Evolutionary conservation across 2,329 filamentous ascomycete species (phyloP), one percentile per base, ranked within the genome.

Genomic region (Ilyonectria robusta): DNA sequence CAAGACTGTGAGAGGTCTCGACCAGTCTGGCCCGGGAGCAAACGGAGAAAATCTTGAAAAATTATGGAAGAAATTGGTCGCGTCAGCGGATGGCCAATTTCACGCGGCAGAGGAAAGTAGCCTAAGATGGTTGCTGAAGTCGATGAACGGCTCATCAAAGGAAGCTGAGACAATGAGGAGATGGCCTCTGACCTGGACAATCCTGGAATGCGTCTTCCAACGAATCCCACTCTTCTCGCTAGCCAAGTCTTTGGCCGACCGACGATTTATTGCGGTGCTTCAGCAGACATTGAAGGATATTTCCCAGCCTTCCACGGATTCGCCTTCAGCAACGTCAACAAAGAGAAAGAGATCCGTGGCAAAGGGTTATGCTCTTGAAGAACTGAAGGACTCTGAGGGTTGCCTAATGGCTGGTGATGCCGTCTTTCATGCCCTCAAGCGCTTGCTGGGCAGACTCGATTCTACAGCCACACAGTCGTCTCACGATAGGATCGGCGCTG

Each of bases 201-300:
- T 94, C 40, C 78, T 94, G 26, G 83, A 84, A 50, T 86, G 86
- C 65, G 83, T 92, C 54, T 85, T 93, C 60, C 82, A 85, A 56
- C 82, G 89, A n/a, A 88, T 95, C 19, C 91, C 93, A 0, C 82
- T 90, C 0, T 90, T 92, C 51, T 91, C 89, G 11, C 84, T 93
- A 26, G 92, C 93, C 9, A 90, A 90, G 65, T 89, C 92, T 4
- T 84, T 97, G 7, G 90, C 89, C 23, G 91, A 94, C 65, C 86
- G 91, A 63, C 87, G 89, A 51, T 93, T 97, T 59, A 81, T 93
- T 37, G 80, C 82, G 1, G 87, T 94, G 10, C 78, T 97, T 47
- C 89, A 91, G 72, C 87, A 89, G 72, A 88, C 91, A 0, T 80
- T 94, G 54, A 85, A 88, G 54, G 91, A 94, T 26, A 71, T 87